Percentiles rank a stretch among this genome's conserved stretches.
phyloP scores from a whole-genome alignment of 2,329 filamentous ascomycete genomes.

The Didymella sp. region DNA sequence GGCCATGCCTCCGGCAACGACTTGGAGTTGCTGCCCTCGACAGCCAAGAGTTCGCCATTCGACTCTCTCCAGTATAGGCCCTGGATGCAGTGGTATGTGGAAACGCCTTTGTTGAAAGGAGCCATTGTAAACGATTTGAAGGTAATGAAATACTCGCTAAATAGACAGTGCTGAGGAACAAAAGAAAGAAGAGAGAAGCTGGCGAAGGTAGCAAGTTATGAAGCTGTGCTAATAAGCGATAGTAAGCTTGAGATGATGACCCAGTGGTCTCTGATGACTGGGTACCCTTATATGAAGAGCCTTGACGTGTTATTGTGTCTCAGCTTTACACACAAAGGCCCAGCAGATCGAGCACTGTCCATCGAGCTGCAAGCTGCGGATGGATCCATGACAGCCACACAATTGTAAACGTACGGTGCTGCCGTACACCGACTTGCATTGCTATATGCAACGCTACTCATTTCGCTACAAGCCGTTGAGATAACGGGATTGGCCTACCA shows the following conservation, averaged over 20 bases:
- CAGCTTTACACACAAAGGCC: conserved; percentile 19
- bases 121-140: conserved; percentile 30
- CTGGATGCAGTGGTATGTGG: conserved; percentile 39
- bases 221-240: conserved; percentile 16
- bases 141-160: conserved; percentile 14
- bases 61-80: conserved; percentile 40
- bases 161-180: conserved; percentile 11
- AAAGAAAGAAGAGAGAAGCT: conserved; percentile 13
- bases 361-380: conserved; percentile 32
- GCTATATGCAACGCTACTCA: conserved; percentile 27
- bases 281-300: conserved; percentile 28
- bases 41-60: conserved; percentile 32
- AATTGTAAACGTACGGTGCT: conserved; percentile 17
- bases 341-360: conserved; percentile 22
- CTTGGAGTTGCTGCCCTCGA: conserved; percentile 36
- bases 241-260: conserved; percentile 15
- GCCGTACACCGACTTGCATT: conserved; percentile 24
- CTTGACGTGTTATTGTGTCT: conserved; percentile 20
- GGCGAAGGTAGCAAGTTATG: conserved; percentile 4
- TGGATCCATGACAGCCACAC: conserved; percentile 26
- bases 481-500: conserved; percentile 17
- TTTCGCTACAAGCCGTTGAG: conserved; percentile 25
- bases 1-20: conserved; percentile 30
- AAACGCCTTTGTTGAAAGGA: conserved; percentile 40
- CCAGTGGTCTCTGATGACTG: not conserved